Evolutionary conservation across 2,329 filamentous ascomycete genomes (phyloP), one percentile per base, ranked within the genome.

Genomic region (Dactylellina leptospora): DNA sequence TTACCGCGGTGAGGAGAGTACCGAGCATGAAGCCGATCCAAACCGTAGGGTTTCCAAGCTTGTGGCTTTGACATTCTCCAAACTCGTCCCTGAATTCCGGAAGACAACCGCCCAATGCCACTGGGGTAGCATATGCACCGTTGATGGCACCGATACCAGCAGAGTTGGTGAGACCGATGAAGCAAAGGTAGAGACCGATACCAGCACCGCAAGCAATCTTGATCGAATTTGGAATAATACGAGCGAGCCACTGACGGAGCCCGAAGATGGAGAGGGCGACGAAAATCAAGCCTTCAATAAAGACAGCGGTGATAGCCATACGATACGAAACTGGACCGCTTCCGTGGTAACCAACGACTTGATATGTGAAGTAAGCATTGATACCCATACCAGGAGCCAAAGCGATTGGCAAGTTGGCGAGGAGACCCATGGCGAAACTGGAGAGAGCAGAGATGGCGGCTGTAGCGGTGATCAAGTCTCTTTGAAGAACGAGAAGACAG

Each of bases 1-100:
- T 72, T 72, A 95, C 81, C 28, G 88, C 88, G 0, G 91, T 96
- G 51, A 96, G 81, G 74, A 96, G 84, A 71, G 91, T 91, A 44
- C 91, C 91, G 75, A 89, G 90, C 82, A 96, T 95, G 76, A 96
- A 92, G 36, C 91, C 92, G 55, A 96, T 84, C 92, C 92, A 96
- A 85, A 96, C 86, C 22, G 88, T 87, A 0, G 91, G 90, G 77
- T 85, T 91, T 72, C 90, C 87, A 91, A 96, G 93, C 84, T 92
- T 92, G 60, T 85, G 82, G 18, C 82, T 82, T 53, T 82, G 77
- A 74, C 87, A 89, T 75, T 84, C 81, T 1, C 80, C 82, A 3
- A 77, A 74, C 1, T 75, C 66, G 63, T 85, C 79, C 18, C 86
- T 80, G 53, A 83, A 83, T 48, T 88, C 83, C 0, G 82, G 77